Evolutionary conservation across 139 green algal genomes (phyloP).

Genomic region (Diplosphaera chodatii): DNA sequence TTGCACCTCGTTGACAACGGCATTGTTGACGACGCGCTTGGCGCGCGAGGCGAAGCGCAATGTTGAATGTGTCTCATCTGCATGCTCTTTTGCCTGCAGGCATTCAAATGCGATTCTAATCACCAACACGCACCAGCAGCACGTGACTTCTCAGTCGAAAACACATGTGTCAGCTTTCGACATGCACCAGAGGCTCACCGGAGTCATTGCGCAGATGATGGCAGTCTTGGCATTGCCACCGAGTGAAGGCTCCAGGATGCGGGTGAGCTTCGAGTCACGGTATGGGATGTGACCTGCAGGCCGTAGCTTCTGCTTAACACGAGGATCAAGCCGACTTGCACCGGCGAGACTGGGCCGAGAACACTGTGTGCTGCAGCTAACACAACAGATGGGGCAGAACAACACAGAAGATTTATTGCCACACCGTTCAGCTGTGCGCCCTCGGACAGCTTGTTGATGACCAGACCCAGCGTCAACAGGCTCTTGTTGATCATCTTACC

Average conservation of each 20-base stretch:
- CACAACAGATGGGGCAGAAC: too few relatives aligned
- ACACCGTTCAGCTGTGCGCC: constrained; percentile 38
- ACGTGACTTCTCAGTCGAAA: too few relatives aligned
- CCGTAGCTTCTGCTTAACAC: too few relatives aligned
- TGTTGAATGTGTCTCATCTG: constrained; percentile 88
- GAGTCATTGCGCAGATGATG: constrained; percentile 93
- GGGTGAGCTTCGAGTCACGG: constrained; percentile 83
- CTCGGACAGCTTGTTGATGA: constrained; percentile 96
- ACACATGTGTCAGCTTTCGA: too few relatives aligned
- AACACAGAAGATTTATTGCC: too few relatives aligned
- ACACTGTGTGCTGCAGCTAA: too few relatives aligned
- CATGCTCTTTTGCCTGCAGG: constrained; percentile 27
- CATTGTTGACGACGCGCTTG: constrained; percentile 93
- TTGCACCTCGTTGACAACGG: constrained; percentile 68
- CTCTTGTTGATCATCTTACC: constrained; percentile 91
- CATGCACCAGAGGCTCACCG: too few relatives aligned
- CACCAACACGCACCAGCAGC: too few relatives aligned
- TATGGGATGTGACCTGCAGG: constrained; percentile 79
- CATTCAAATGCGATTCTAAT: neutral
- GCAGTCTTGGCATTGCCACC: constrained; percentile 94
- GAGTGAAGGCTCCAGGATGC: constrained; percentile 88
- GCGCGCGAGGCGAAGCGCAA: constrained; percentile 87
- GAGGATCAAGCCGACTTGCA: too few relatives aligned
- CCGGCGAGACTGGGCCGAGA: too few relatives aligned
- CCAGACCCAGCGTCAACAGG: constrained; percentile 80